A percentile compares a stretch with the other conserved stretches of the same genome.
Conservation (phyloP, 495 filamentous ascomycete species). For the Xanthoparmelia taractica region DNA sequence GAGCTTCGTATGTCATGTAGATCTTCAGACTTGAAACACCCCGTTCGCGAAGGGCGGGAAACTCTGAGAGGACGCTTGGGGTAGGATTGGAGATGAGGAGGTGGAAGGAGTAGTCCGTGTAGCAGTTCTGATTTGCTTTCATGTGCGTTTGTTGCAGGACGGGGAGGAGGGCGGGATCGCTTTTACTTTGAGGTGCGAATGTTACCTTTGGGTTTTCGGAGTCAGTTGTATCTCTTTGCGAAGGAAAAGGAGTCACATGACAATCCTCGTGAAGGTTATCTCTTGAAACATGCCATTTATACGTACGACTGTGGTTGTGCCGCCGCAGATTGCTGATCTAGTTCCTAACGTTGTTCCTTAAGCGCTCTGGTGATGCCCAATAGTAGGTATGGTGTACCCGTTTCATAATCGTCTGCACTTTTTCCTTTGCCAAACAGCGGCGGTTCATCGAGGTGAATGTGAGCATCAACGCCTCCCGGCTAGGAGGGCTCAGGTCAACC, state of each 20-base stretch:
- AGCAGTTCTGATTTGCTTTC: constrained; percentile 40
- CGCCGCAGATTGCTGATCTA: constrained; percentile 50
- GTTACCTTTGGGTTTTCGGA: constrained; percentile 28
- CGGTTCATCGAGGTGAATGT: constrained; percentile 41
- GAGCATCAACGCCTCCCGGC: constrained; percentile 41
- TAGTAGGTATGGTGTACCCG: constrained; percentile 23
- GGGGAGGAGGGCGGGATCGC: constrained; percentile 40
- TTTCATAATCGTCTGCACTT: constrained; percentile 44
- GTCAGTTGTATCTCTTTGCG: neutral
- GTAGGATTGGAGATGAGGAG: constrained; percentile 49
- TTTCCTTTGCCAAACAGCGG: constrained; percentile 10
- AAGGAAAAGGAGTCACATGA: neutral
- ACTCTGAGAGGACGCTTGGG: constrained; percentile 37
- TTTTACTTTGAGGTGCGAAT: constrained; percentile 49
- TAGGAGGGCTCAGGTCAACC: constrained; percentile 32
- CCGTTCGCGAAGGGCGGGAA: constrained; percentile 33
- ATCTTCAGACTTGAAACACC: constrained; percentile 53
- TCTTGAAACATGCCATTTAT: neutral
- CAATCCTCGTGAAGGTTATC: neutral
- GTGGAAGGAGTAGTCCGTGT: constrained; percentile 57
- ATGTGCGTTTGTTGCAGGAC: constrained; percentile 43
- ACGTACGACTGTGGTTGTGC: constrained; percentile 47
- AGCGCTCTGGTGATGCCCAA: neutral
- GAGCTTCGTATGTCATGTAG: constrained; percentile 57
- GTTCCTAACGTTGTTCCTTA: constrained; percentile 36